phyloP scores from a whole-genome alignment of 2,329 filamentous ascomycete species.

The Pseudogymnoascus sp. region DNA sequence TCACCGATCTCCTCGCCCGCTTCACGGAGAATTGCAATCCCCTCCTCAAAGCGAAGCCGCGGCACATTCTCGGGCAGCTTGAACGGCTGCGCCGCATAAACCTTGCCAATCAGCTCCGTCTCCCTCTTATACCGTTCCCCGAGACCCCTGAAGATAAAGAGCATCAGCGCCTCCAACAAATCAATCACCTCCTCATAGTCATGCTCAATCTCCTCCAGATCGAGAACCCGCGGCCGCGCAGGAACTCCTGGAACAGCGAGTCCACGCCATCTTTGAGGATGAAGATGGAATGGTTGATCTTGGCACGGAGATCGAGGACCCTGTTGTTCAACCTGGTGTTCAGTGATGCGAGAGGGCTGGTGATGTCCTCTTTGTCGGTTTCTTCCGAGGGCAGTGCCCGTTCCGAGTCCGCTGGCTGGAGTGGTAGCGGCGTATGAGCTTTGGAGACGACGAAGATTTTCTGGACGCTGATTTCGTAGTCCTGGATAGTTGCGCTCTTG shows the following conservation, averaged over 20 bases:
- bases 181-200: constrained; percentile 43
- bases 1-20: neutral
- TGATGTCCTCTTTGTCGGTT: constrained; percentile 24
- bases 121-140: constrained; percentile 32
- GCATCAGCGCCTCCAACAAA: constrained; percentile 39
- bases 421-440: neutral
- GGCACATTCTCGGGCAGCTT: constrained; percentile 1
- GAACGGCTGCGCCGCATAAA: neutral
- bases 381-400: constrained; percentile 29
- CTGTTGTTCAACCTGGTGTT: constrained; percentile 60
- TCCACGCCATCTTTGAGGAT: constrained; percentile 55
- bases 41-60: neutral
- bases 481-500: constrained; percentile 52
- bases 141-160: constrained; percentile 39
- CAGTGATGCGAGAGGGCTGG: constrained; percentile 49
- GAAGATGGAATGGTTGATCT: constrained; percentile 60
- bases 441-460: constrained; percentile 52
- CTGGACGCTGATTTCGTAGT: constrained; percentile 55
- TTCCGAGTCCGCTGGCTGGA: constrained; percentile 28
- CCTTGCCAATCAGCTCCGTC: constrained; percentile 14
- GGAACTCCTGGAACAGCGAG: constrained; percentile 54
- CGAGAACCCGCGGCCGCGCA: constrained; percentile 32
- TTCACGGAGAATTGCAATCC: neutral
- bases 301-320: constrained; percentile 56
- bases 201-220: constrained; percentile 41